These are phyloP conservation scores for Anisodus tanguticus DNA, from an alignment of 257 asterid species.

Conservation along the genomic window DNA sequence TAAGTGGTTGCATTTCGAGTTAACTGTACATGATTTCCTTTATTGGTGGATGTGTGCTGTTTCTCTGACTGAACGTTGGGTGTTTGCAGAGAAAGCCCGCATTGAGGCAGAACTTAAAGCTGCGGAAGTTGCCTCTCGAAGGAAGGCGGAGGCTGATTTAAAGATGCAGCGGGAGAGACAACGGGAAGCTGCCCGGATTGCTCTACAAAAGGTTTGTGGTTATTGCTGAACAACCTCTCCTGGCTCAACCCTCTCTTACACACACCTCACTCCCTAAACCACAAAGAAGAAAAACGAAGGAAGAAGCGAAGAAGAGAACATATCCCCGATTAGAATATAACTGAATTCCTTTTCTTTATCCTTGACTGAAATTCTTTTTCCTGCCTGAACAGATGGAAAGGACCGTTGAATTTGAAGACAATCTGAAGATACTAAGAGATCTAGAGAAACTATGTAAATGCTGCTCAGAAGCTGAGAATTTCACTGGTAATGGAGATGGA, in stretches of 20 bases:
- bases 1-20: not conserved
- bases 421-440: slow-evolving; percentile 44
- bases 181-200: slow-evolving; percentile 69
- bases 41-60: not conserved
- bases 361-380: not conserved
- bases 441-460: slow-evolving; percentile 51
- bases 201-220: slow-evolving; percentile 54
- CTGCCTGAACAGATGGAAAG: slow-evolving; percentile 51
- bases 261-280: not conserved
- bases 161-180: slow-evolving; percentile 53
- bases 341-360: not conserved
- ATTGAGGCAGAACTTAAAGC: slow-evolving; percentile 71
- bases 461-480: slow-evolving; percentile 33
- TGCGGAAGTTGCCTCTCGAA: slow-evolving; percentile 53
- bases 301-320: not conserved
- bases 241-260: not conserved
- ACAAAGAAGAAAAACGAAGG: not conserved
- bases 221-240: too few relatives aligned
- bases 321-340: not conserved
- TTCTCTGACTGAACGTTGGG: not conserved
- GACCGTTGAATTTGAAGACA: slow-evolving; percentile 52
- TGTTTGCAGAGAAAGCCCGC: slow-evolving; percentile 62
- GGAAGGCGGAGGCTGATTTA: slow-evolving; percentile 43
- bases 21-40: not conserved
- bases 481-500: slow-evolving; percentile 30